phyloP scores from a whole-genome alignment of 805 yeast species.

The Yarrowia sp. region DNA sequence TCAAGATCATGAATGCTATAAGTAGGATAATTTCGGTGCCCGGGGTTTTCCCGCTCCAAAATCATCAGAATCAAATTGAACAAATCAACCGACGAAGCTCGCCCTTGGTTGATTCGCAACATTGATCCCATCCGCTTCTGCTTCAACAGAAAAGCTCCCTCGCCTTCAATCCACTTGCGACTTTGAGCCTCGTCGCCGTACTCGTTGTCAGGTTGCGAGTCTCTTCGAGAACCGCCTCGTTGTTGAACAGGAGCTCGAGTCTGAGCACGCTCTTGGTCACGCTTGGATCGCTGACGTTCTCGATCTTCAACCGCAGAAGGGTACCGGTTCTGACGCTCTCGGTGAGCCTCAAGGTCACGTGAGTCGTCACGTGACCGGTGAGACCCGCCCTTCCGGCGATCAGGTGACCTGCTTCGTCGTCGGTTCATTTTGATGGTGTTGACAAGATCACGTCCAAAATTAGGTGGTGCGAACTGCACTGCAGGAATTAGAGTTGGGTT shows the following conservation, averaged over 20 bases:
- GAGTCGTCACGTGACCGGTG: slow-evolving; percentile 10
- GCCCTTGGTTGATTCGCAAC: slow-evolving; percentile 46
- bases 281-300: neutral
- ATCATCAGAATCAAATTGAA: slow-evolving; percentile 41
- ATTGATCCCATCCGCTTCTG: slow-evolving; percentile 48
- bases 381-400: neutral
- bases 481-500: slow-evolving; percentile 6
- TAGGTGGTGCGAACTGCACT: slow-evolving; percentile 13
- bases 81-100: slow-evolving; percentile 46
- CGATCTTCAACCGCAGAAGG: slow-evolving; percentile 19
- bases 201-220: slow-evolving; percentile 3
- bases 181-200: slow-evolving; percentile 24
- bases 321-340: slow-evolving; percentile 1
- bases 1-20: slow-evolving; percentile 7
- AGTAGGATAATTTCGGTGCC: neutral
- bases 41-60: slow-evolving; percentile 27
- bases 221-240: neutral
- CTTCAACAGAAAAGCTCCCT: slow-evolving; percentile 46
- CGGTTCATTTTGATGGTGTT: slow-evolving; percentile 2
- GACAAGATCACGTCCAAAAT: neutral
- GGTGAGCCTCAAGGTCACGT: neutral
- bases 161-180: slow-evolving; percentile 46
- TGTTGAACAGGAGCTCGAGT: neutral
- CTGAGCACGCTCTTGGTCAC: slow-evolving; percentile 15
- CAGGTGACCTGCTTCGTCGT: slow-evolving; percentile 22